A percentile compares a stretch with the other conserved stretches of the same genome.
Evolutionary conservation across 2,329 filamentous ascomycete genomes (phyloP).

Genomic region (Sarocladium kiliense): DNA sequence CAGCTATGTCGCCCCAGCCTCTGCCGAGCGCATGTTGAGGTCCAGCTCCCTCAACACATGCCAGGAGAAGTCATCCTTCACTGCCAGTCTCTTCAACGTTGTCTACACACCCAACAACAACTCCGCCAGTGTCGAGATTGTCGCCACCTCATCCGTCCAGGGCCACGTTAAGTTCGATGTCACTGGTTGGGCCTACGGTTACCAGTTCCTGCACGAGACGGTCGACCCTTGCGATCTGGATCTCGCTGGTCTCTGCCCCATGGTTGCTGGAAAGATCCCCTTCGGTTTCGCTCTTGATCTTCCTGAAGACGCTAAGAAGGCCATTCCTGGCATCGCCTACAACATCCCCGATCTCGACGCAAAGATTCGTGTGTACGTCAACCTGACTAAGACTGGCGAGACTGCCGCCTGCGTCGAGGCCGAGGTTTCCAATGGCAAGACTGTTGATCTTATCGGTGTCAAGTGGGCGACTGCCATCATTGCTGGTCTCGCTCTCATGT

Average conservation of each 20-base stretch:
- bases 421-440: constrained; percentile 83
- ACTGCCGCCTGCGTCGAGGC: constrained; percentile 84
- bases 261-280: constrained; percentile 78
- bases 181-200: constrained; percentile 77
- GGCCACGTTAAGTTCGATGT: constrained; percentile 78
- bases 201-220: constrained; percentile 59
- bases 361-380: constrained; percentile 76
- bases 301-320: constrained; percentile 47
- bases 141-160: constrained; percentile 75
- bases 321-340: constrained; percentile 81
- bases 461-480: constrained; percentile 88
- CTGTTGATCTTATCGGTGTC: constrained; percentile 81
- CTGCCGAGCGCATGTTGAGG: constrained; percentile 64
- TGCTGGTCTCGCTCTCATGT: constrained; percentile 74
- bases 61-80: constrained; percentile 78
- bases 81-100: constrained; percentile 84
- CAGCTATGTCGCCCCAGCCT: constrained; percentile 34
- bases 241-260: constrained; percentile 78
- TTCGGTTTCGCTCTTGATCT: constrained; percentile 66
- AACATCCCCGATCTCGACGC: constrained; percentile 88
- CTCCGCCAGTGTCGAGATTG: constrained; percentile 67
- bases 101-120: constrained; percentile 71
- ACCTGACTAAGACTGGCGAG: constrained; percentile 53
- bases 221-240: constrained; percentile 71
- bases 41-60: constrained; percentile 83